Evolutionary conservation across 2,329 filamentous ascomycete species (phyloP).

Genomic region (Monosporascus ibericus): DNA sequence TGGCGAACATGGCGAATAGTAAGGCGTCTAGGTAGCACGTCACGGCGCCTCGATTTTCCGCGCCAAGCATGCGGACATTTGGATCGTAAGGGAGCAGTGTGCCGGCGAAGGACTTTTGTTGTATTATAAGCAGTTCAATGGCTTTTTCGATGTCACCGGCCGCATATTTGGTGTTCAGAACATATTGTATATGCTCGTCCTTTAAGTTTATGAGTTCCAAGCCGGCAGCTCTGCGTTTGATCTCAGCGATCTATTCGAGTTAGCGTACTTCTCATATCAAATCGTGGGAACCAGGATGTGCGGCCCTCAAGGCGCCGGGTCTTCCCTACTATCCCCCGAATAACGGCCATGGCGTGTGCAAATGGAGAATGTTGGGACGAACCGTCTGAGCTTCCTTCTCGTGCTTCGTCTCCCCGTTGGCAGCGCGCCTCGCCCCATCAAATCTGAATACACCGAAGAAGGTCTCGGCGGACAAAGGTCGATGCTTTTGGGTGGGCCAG

Average conservation of each 20-base stretch:
- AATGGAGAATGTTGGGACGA: slow-evolving; percentile 4
- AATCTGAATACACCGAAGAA: slow-evolving; percentile 61
- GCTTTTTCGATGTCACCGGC: slow-evolving; percentile 68
- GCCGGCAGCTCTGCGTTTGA: slow-evolving; percentile 27
- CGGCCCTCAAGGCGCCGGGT: no score
- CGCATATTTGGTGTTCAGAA: slow-evolving; percentile 56
- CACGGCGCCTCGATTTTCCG: slow-evolving; percentile 76
- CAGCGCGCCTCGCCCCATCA: slow-evolving; percentile 49
- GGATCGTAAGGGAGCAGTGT: slow-evolving; percentile 71
- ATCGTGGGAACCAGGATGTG: slow-evolving; percentile 2
- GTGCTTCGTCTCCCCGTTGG: slow-evolving; percentile 42
- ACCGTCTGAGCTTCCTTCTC: slow-evolving; percentile 38
- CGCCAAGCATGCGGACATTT: slow-evolving; percentile 67
- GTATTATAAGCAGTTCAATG: slow-evolving; percentile 67
- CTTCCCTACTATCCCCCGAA: no score
- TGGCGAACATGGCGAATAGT: slow-evolving; percentile 92
- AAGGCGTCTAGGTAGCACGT: slow-evolving; percentile 94
- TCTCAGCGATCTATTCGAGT: slow-evolving; percentile 26
- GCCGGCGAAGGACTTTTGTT: slow-evolving; percentile 76
- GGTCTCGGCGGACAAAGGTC: slow-evolving; percentile 48
- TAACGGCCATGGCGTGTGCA: not conserved
- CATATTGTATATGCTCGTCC: slow-evolving; percentile 52
- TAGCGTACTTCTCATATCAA: slow-evolving; percentile 6
- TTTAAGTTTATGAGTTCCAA: slow-evolving; percentile 40
- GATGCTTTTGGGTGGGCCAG: slow-evolving; percentile 30